phyloP scores from a whole-genome alignment of 2,329 filamentous ascomycete genomes.

The Corniculantispora saksenae region DNA sequence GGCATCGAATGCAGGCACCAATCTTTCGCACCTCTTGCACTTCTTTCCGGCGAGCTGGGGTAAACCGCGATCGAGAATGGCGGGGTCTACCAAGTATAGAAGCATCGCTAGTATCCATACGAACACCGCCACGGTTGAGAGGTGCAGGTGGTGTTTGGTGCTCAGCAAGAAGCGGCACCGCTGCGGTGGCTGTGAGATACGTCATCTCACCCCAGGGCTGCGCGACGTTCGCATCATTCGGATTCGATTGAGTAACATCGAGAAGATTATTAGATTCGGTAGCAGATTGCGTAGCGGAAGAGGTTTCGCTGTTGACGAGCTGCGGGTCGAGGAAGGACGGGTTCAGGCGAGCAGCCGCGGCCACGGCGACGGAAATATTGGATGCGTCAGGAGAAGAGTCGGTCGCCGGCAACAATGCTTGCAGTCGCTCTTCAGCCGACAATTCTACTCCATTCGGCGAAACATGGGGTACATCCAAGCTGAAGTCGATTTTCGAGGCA shows the following conservation, averaged over 20 bases:
- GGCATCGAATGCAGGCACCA: constrained; percentile 66
- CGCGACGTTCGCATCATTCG: constrained; percentile 27
- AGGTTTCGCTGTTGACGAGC: constrained; percentile 36
- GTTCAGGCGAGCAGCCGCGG: constrained; percentile 57
- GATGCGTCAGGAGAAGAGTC: constrained; percentile 45
- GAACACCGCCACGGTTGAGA: constrained; percentile 49
- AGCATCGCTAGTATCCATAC: constrained; percentile 50
- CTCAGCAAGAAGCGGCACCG: constrained; percentile 34
- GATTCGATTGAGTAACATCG: constrained; percentile 26
- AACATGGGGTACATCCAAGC: constrained; percentile 23
- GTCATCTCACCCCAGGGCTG: constrained; percentile 58
- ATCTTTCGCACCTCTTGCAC: constrained; percentile 66
- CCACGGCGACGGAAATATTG: constrained; percentile 57
- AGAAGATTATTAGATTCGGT: constrained; percentile 26
- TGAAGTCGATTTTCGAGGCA: constrained; percentile 20
- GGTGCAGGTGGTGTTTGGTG: constrained; percentile 34
- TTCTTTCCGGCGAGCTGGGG: constrained; percentile 59
- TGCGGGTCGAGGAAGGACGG: constrained; percentile 57
- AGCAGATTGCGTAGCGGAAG: constrained; percentile 33
- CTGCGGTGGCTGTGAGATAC: constrained; percentile 42
- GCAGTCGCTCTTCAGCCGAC: constrained; percentile 52
- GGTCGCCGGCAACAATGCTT: constrained; percentile 44
- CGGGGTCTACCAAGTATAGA: constrained; percentile 49
- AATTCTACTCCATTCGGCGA: constrained; percentile 36
- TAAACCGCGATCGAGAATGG: constrained; percentile 59